These are phyloP conservation scores for Dendrobium huoshanense DNA, from an alignment of 106 monocot genomes.

Conservation along the genomic window DNA sequence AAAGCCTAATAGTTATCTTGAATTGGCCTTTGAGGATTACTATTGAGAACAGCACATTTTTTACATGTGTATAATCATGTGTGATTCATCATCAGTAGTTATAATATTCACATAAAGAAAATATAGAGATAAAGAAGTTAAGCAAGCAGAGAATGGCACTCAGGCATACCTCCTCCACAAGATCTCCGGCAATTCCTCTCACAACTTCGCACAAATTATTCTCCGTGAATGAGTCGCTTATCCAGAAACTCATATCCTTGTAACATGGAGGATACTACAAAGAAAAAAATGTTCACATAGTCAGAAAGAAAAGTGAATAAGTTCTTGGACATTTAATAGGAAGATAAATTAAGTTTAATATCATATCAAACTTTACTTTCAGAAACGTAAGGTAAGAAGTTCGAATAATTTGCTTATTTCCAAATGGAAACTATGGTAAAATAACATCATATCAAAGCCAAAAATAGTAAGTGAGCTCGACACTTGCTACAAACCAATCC, in stretches of 20 bases:
- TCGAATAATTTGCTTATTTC: background rate
- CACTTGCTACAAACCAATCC: background rate
- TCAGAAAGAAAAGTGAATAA: slow-evolving; percentile 4
- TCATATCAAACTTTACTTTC: background rate
- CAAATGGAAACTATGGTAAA: background rate
- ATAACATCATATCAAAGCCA: background rate
- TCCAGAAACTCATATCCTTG: slow-evolving; percentile 99
- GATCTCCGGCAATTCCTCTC: slow-evolving; percentile 94
- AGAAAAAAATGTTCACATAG: slow-evolving; percentile 11
- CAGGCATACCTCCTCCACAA: slow-evolving; percentile 79
- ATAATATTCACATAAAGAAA: background rate
- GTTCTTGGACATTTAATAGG: background rate
- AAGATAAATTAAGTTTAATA: background rate
- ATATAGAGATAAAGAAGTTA: background rate
- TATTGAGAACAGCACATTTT: background rate
- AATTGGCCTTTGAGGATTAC: too few relatives aligned
- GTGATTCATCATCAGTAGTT: background rate
- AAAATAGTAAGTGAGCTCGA: background rate
- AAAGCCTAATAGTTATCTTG: too few relatives aligned
- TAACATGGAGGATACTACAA: slow-evolving; percentile 94
- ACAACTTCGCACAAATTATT: slow-evolving; percentile 99
- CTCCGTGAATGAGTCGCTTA: slow-evolving; percentile 89
- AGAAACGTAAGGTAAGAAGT: background rate
- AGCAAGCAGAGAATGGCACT: background rate
- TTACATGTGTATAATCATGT: background rate